Conservation (phyloP, 2,329 filamentous ascomycete species). For the Trichoderma pleuroti region DNA sequence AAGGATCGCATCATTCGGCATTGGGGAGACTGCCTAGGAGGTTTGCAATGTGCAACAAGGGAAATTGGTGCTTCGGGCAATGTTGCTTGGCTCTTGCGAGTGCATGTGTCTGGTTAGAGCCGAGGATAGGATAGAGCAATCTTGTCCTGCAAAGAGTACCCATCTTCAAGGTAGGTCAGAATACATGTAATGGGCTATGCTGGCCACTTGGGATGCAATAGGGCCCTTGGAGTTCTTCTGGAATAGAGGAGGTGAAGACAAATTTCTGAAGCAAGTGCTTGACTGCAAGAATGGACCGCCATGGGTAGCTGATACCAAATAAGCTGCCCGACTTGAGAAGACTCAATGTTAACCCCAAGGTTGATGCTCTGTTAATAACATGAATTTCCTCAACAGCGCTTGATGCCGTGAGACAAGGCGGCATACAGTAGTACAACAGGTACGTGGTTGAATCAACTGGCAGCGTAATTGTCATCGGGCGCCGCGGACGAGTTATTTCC, state of each 20-base stretch:
- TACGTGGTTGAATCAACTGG: background rate
- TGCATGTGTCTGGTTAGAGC: background rate
- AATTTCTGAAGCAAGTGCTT: background rate
- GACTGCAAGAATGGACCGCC: background rate
- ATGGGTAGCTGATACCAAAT: background rate
- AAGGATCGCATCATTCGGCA: background rate
- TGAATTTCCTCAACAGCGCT: background rate
- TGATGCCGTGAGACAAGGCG: background rate
- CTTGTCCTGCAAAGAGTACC: background rate
- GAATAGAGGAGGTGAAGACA: background rate
- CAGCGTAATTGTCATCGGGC: background rate
- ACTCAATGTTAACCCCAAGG: background rate
- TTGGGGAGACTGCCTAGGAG: background rate
- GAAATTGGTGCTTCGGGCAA: background rate
- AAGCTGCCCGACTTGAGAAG: background rate
- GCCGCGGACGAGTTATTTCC: conserved; percentile 5
- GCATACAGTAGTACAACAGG: background rate
- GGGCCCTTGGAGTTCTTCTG: background rate
- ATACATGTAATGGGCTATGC: background rate
- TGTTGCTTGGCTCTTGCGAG: background rate
- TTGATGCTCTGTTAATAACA: background rate
- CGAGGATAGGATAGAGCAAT: background rate
- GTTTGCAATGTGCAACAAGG: background rate
- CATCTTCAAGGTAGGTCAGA: background rate
- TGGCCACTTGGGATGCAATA: background rate